These are phyloP conservation scores for Eragrostis curvula DNA, from an alignment of 176 grass and related monocot genomes.

Conservation along the genomic window DNA sequence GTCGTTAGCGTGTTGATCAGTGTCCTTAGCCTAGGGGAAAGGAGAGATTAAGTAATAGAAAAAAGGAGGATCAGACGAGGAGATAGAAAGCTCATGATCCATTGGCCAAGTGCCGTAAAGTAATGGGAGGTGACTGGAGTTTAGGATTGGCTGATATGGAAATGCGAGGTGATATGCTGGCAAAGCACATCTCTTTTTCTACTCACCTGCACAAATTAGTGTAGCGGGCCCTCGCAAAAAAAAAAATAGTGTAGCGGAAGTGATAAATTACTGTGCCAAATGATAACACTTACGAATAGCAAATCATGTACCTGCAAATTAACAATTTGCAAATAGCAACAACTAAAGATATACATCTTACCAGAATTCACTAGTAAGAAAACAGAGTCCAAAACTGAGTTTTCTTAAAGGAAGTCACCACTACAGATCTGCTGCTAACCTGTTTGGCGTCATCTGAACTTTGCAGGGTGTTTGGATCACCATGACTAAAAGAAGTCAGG, in stretches of 20 bases:
- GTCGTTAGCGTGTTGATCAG: constrained; percentile 29
- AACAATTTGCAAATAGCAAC: too few species aligned
- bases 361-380: too few species aligned
- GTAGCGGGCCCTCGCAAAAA: too few species aligned
- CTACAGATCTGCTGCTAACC: too few species aligned
- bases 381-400: too few species aligned
- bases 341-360: too few species aligned
- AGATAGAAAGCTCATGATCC: constrained; percentile 14
- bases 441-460: too few species aligned
- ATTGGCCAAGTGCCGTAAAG: neutral
- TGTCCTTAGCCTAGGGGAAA: neutral
- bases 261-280: neutral
- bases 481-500: too few species aligned
- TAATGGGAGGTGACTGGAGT: constrained; percentile 50
- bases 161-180: constrained; percentile 22
- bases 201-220: neutral
- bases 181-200: constrained; percentile 2
- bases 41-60: neutral
- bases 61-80: neutral
- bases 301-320: too few species aligned
- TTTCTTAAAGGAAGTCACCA: too few species aligned
- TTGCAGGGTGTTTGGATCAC: too few species aligned
- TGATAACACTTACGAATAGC: too few species aligned
- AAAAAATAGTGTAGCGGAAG: neutral
- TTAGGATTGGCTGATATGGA: constrained; percentile 37